Evolutionary conservation across 2,329 filamentous ascomycete genomes (phyloP).

Genomic region (Tolypocladium guangdongense): DNA sequence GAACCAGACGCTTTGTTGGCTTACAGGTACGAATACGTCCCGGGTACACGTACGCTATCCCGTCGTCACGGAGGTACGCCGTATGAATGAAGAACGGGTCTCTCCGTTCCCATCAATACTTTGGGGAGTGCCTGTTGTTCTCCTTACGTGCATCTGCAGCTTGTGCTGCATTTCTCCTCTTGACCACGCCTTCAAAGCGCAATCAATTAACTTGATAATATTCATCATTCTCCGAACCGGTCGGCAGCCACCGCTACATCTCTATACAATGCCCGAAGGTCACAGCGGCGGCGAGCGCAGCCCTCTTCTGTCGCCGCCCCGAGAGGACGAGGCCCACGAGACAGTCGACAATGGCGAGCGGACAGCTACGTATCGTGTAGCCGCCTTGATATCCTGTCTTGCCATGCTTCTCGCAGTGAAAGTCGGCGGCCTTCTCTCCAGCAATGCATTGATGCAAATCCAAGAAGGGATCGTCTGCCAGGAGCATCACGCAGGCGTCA

Average conservation of each 20-base stretch:
- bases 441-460: neutral
- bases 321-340: neutral
- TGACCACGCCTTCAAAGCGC: neutral
- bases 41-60: too few species aligned
- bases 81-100: too few species aligned
- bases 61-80: too few species aligned
- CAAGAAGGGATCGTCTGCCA: slow-evolving; percentile 1
- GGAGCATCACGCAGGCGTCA: neutral
- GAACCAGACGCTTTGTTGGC: too few species aligned
- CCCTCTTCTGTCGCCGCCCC: neutral
- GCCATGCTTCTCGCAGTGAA: neutral
- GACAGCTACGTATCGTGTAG: neutral
- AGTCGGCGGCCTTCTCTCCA: neutral
- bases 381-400: neutral
- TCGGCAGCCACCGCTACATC: neutral
- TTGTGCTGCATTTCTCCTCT: too few species aligned
- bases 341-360: neutral
- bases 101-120: too few species aligned
- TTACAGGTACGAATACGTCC: too few species aligned
- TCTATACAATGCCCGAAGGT: neutral
- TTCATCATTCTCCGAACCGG: neutral
- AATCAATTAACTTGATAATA: neutral
- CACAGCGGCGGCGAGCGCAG: neutral
- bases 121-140: too few species aligned
- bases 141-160: too few species aligned